Conservation (phyloP, 192 early-diverging fungal species). For the Thamnidium elegans region DNA sequence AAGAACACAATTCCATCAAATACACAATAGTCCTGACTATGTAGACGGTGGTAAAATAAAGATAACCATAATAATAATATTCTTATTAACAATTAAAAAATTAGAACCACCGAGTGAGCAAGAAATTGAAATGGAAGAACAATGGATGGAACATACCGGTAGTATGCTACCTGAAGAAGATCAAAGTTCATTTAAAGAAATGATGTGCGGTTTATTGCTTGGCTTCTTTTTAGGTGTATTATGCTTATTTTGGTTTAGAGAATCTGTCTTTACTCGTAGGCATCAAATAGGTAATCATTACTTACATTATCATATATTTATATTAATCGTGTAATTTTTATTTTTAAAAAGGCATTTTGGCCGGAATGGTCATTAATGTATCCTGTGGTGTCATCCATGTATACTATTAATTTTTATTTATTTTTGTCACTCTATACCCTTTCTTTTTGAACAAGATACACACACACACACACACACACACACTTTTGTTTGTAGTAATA, state of each 20-base stretch:
- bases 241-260: slow-evolving; percentile 51
- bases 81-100: neutral
- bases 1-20: slow-evolving; percentile 50
- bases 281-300: slow-evolving; percentile 47
- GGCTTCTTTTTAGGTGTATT: slow-evolving; percentile 56
- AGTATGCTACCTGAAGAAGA: slow-evolving; percentile 52
- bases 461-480: neutral
- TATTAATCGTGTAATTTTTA: neutral
- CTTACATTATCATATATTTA: neutral
- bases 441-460: too few species aligned
- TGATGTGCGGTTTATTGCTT: slow-evolving; percentile 52
- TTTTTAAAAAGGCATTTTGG: slow-evolving; percentile 39
- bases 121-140: slow-evolving; percentile 41
- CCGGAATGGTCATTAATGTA: slow-evolving; percentile 46
- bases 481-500: neutral
- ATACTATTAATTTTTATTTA: slow-evolving; percentile 34
- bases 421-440: neutral
- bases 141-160: slow-evolving; percentile 53
- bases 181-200: slow-evolving; percentile 49
- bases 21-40: slow-evolving; percentile 32
- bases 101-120: slow-evolving; percentile 17
- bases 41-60: slow-evolving; percentile 23
- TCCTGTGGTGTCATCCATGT: slow-evolving; percentile 46
- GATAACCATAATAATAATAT: too few species aligned
- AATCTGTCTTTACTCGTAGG: slow-evolving; percentile 48